Conservation (phyloP, 208 protist genomes). For the Leishmania tropica region DNA sequence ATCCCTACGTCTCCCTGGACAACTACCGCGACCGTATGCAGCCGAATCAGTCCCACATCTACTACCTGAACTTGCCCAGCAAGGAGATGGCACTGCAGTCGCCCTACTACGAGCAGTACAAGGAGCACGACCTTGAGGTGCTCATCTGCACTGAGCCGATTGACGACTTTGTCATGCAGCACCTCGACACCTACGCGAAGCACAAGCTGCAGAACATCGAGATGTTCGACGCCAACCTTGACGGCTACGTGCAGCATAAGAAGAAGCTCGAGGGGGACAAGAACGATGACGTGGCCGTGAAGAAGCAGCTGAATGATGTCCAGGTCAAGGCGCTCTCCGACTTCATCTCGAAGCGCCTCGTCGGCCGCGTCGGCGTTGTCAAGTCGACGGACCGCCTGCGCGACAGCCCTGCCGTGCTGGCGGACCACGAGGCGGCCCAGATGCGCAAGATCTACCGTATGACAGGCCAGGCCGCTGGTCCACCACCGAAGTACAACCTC, state of each 20-base stretch:
- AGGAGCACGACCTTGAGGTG: slow-evolving; percentile 95
- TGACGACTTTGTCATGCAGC: slow-evolving; percentile 97
- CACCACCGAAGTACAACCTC: slow-evolving; percentile 92
- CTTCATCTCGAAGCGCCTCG: slow-evolving; percentile 88
- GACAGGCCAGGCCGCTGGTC: slow-evolving; percentile 77
- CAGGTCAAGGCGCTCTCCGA: slow-evolving; percentile 87
- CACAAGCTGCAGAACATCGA: slow-evolving; percentile 95
- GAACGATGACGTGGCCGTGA: slow-evolving; percentile 69
- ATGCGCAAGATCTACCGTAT: slow-evolving; percentile 94
- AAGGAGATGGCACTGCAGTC: slow-evolving; percentile 91
- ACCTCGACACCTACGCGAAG: slow-evolving; percentile 93
- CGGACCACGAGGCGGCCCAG: slow-evolving; percentile 91
- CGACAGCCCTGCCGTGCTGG: slow-evolving; percentile 89
- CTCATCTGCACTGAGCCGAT: slow-evolving; percentile 93
- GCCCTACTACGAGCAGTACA: slow-evolving; percentile 97
- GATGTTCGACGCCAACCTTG: slow-evolving; percentile 86
- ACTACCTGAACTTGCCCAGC: slow-evolving; percentile 93
- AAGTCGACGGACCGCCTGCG: slow-evolving; percentile 88
- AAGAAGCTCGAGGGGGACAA: slow-evolving; percentile 88
- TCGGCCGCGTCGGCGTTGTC: slow-evolving; percentile 84
- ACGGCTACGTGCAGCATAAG: slow-evolving; percentile 91
- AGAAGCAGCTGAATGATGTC: slow-evolving; percentile 87
- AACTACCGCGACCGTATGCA: slow-evolving; percentile 97
- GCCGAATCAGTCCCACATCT: slow-evolving; percentile 95
- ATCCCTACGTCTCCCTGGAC: slow-evolving; percentile 90